Evolutionary conservation across 768 basidiomycete genomes (phyloP), one percentile per base, ranked within the genome.

Genomic region (Podaxis rugospora): DNA sequence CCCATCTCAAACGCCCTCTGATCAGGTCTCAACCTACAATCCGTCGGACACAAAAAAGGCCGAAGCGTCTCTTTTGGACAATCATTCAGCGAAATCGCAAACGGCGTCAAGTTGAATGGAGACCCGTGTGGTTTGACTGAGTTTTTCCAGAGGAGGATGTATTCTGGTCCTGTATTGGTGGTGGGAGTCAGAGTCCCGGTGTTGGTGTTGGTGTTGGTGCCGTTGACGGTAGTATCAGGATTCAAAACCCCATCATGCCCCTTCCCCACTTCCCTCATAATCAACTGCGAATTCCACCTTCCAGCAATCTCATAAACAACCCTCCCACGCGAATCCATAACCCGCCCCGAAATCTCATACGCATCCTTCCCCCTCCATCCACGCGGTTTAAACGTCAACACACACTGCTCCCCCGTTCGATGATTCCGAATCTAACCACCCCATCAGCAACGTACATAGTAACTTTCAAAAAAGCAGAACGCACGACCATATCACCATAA

Each of bases 81-180:
- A 69, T 96, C 87, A 68, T 98, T 98, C 62, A 97, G 77, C 0
- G 93, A 93, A 63, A 97, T 85, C 1, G 96, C 95, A 70, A 89
- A 98, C 0, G 95, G 95, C 0, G 95, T 96, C 21, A 98, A 83
- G 73, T 97, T 97, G 80, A 98, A 98, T 0, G 95, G 96, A 10
- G 89, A 86, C 0, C 80, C 81, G 1, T 79, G 76, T 0, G 80
- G 80, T 69, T 97, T 97, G 59, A 86, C 85, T 21, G 93, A 93
- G 74, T 98, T 98, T 62, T 92, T 81, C 95, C 95, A 98, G 2
- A 98, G 82, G 0, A 96, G 80, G 62, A 95, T 82, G 72, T 91
- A 92, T 67, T 93, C 89, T 13, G 84, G 83, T 44, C 39, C 5
- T 44, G 42, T 18, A 18, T 6, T 44, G 42, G 40, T 44, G 42